A percentile compares a stretch with the other conserved stretches of the same genome.
Evolutionary conservation across 768 basidiomycete genomes (phyloP).

Genomic region (Tulasnella sp.): DNA sequence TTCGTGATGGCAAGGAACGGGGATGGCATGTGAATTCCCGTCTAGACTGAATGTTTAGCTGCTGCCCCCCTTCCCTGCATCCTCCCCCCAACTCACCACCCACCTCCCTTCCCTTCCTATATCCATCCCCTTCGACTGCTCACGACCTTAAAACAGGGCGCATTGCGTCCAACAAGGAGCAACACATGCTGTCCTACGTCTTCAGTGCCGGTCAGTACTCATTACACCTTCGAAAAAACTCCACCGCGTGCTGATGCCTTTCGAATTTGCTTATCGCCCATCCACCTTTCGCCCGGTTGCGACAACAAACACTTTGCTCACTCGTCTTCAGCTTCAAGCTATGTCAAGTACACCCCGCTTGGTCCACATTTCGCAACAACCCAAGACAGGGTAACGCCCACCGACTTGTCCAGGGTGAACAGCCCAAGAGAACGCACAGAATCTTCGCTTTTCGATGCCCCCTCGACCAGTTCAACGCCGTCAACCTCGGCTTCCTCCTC

Average conservation of each 20-base stretch:
- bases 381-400: not conserved
- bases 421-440: not conserved
- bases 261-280: conserved; percentile 48
- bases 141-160: not conserved
- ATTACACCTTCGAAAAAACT: conserved; percentile 31
- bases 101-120: not conserved
- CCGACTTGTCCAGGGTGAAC: not conserved
- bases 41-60: not conserved
- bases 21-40: conserved; percentile 12
- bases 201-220: conserved; percentile 15
- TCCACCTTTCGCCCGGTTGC: conserved; percentile 70
- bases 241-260: conserved; percentile 79
- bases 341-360: not conserved
- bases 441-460: not conserved
- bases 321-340: conserved; percentile 15
- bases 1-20: not conserved
- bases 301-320: conserved; percentile 49
- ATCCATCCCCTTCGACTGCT: not conserved
- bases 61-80: not conserved
- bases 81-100: not conserved
- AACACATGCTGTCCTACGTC: conserved; percentile 17
- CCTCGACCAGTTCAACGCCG: conserved; percentile 22
- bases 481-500: conserved; percentile 35
- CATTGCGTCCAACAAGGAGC: not conserved
- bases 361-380: not conserved